Evolutionary conservation across 768 basidiomycete species (phyloP), one percentile per base, ranked within the genome.

Genomic region (Thelephora ganbajun): DNA sequence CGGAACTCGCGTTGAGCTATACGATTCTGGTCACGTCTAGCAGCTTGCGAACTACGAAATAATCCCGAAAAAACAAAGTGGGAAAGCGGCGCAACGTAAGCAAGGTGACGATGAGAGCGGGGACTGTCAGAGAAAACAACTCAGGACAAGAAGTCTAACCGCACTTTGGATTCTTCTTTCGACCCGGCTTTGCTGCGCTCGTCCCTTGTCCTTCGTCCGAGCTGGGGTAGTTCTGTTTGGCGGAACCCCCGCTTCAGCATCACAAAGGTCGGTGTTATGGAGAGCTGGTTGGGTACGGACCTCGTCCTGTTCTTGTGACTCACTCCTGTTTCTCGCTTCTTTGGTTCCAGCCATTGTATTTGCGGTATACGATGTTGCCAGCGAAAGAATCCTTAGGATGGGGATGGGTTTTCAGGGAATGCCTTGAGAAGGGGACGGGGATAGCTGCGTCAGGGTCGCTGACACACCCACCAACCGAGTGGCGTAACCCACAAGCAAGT

Each of bases 1-100:
- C 92, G 78, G 58, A 94, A 96, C 61, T 96, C 92, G 14, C 92
- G 76, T 60, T 94, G 92, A 1, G 92, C 92, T 46, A 94, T 90
- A 46, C 87, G 76, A 59, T 91, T 91, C 61, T 91, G 87, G 66
- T 91, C 87, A 54, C 87, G 76, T 56, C 87, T 69, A 12, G 88
- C 86, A 33, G 87, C 86, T 65, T 90, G 88, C 18, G 87, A 91
- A 66, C 87, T 91, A 51, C 16, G 43, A 46, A 9, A 9, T 30
- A 9, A 4, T 30, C 9, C 9, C 26, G 5, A 30, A 30, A 30
- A 30, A 9, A 9, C 26, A 41, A n/a, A n/a, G n/a, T n/a, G n/a
- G n/a, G n/a, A n/a, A n/a, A n/a, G n/a, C n/a, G 33, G 53, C 12
- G 36, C 51, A 52, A 53, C 59, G 59, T 59, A 59, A 61, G 58